Percentiles rank a stretch among this genome's conserved stretches.
Evolutionary conservation across 139 green algal genomes (phyloP).

Genomic region (Chlorella sp.): DNA sequence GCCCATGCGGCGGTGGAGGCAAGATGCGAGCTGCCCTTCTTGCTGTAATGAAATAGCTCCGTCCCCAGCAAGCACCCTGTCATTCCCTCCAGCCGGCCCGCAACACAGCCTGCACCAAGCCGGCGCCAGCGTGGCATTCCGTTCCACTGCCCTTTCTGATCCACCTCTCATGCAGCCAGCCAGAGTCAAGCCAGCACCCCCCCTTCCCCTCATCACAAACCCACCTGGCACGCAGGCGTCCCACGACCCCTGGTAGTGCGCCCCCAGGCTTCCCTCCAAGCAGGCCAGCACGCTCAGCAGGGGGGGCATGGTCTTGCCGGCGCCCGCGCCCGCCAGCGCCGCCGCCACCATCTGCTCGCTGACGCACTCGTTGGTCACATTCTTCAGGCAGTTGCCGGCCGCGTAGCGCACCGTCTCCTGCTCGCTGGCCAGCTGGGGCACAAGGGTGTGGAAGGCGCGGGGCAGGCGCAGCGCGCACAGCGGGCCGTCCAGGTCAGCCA

Average conservation of each 20-base stretch:
- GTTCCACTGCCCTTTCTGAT: no score
- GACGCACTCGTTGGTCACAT: conserved; percentile 62
- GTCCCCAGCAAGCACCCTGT: not conserved
- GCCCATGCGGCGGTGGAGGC: no score
- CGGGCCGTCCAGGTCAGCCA: conserved; percentile 58
- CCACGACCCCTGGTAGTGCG: conserved; percentile 81
- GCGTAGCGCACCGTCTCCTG: conserved; percentile 81
- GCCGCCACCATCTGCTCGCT: conserved; percentile 43
- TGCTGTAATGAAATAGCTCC: no score
- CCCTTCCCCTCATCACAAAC: not conserved
- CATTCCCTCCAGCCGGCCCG: not conserved
- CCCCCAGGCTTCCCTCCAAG: conserved; percentile 69
- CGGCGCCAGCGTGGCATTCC: no score
- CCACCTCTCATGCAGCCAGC: not conserved
- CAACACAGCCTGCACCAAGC: not conserved
- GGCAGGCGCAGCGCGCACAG: conserved; percentile 62
- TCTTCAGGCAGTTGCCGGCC: conserved; percentile 57
- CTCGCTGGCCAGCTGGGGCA: conserved; percentile 72
- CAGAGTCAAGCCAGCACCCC: not conserved
- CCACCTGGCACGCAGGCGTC: conserved; percentile 70
- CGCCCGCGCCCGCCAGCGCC: conserved; percentile 17
- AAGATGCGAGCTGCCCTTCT: no score
- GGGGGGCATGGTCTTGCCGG: conserved; percentile 22
- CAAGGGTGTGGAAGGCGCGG: conserved; percentile 65
- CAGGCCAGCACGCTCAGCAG: conserved; percentile 68